Evolutionary conservation across 139 green algal species (phyloP).

Genomic region (Protoeuglena noctilucae): DNA sequence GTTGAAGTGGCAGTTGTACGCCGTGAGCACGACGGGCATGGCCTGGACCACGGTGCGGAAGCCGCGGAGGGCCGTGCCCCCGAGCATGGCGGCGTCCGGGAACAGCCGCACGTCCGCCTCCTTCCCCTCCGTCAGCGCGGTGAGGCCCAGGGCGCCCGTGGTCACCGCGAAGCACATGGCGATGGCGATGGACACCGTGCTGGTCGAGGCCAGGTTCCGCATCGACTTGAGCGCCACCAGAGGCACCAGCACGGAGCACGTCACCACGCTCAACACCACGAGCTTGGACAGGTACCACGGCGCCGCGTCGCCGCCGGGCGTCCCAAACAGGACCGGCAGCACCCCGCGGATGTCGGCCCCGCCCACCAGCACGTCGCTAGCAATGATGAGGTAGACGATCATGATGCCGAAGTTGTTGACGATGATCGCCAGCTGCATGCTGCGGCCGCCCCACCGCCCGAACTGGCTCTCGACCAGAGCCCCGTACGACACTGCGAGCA

Average conservation of each 20-base stretch:
- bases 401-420: background rate
- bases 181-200: background rate
- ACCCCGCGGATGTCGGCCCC: no score
- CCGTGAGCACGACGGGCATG: background rate
- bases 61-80: background rate
- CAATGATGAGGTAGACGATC: background rate
- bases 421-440: background rate
- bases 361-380: no score
- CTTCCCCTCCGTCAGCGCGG: background rate
- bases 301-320: no score
- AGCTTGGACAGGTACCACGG: no score
- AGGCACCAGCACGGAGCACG: no score
- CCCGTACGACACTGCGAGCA: background rate
- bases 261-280: no score
- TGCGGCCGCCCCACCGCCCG: no score
- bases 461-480: background rate
- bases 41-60: background rate
- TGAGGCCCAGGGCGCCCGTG: background rate
- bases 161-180: background rate
- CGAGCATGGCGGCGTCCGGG: background rate
- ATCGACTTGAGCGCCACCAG: no score
- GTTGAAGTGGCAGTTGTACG: background rate
- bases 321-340: no score
- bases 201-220: background rate
- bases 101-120: background rate